Evolutionary conservation across 306 rosid genomes (phyloP).

Genomic region (Lathyrus sativus): DNA sequence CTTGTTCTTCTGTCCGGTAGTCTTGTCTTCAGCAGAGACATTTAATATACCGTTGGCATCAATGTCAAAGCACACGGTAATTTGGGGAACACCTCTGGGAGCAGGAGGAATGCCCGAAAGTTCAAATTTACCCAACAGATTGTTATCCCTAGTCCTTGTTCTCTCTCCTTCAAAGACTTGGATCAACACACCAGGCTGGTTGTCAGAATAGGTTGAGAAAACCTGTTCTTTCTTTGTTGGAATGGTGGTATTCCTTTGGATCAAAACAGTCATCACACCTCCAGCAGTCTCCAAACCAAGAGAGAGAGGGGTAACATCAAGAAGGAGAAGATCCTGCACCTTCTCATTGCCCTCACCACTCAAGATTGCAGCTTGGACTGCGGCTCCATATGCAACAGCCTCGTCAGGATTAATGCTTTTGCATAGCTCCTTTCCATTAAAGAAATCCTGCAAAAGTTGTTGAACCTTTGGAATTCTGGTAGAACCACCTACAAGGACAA

Average conservation of each 20-base stretch:
- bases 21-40: constrained; percentile 70
- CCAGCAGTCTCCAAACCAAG: constrained; percentile 76
- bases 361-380: constrained; percentile 58
- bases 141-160: constrained; percentile 56
- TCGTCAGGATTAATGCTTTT: constrained; percentile 73
- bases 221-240: constrained; percentile 75
- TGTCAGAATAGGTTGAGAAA: constrained; percentile 64
- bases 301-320: constrained; percentile 71
- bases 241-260: constrained; percentile 71
- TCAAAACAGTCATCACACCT: constrained; percentile 67
- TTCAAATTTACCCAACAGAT: constrained; percentile 47
- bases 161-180: constrained; percentile 74
- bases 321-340: constrained; percentile 69
- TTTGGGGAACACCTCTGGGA: constrained; percentile 47
- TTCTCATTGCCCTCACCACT: constrained; percentile 76
- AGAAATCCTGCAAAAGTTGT: constrained; percentile 67
- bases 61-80: constrained; percentile 47
- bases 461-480: constrained; percentile 75
- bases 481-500: constrained; percentile 71
- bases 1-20: constrained; percentile 72
- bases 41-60: constrained; percentile 74
- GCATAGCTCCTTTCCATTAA: constrained; percentile 70
- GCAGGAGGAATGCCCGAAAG: constrained; percentile 52
- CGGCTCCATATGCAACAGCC: constrained; percentile 75
- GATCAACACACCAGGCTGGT: constrained; percentile 79